Base-by-base conservation (phyloP, 768 basidiomycete species). In the Hericium coralloides region DNA sequence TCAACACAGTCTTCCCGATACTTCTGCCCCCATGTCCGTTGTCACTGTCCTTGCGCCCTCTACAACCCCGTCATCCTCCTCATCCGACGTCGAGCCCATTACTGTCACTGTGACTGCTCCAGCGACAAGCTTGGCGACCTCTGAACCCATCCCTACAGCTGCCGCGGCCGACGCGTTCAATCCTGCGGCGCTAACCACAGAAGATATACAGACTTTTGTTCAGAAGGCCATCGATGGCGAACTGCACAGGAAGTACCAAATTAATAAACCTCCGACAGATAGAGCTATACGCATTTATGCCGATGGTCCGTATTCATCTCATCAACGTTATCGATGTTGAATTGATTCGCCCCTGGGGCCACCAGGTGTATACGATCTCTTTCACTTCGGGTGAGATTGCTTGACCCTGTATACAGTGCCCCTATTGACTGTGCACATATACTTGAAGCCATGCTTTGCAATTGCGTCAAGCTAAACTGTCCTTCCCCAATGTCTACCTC, bases 391-490 rank as follows among this genome's bases (percentile, higher is more conserved):
- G 91, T 92, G 69, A 45, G 60, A 37, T 18, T 23, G 4, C 47
- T 61, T 81, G 69, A 36, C 5, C 47, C 43, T 52, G 38, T 56
- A n/a, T 51, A 49, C 36, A 43, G 14, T 53, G 17, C 26, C 38
- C 10, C 25, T 57, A 7, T 38, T 55, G 9, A 52, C 55, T 47
- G 39, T 48, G 50, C 58, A 53, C 52, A 45, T n/a, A 8, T 22
- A 22, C 56, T n/a, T 47, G 38, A 53, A 95, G 94, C 5, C 95
- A 98, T 74, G 92, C 95, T 1, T 77, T 98, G 17, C 95, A 98
- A 71, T 79, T 98, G 31, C 88, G 95, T 25, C 97, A 99, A 74
- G 94, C 95, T 51, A 99, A 99, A 67, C 77, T 97, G 15, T 85
- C 91, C 0, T 98, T 99, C 72, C 85, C 88, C 5, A 81, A 81